These are phyloP conservation scores for Moricandia arvensis DNA, from an alignment of 345 rosid species.

Conservation along the genomic window DNA sequence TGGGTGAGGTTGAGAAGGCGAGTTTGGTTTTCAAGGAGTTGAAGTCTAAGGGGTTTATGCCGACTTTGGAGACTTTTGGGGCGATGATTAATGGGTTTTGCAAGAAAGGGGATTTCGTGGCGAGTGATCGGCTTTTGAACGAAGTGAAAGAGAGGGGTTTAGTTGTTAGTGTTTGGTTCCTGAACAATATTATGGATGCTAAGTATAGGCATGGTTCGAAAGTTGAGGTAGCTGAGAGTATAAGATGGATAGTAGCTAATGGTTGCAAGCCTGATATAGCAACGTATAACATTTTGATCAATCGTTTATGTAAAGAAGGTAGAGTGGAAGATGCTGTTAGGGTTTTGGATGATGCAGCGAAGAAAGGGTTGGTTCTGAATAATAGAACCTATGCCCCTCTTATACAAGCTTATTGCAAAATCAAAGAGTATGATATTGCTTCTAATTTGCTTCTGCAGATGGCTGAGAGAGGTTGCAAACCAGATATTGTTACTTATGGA, in stretches of 20 bases:
- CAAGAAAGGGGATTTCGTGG: slow-evolving; percentile 55
- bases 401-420: slow-evolving; percentile 51
- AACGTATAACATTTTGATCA: slow-evolving; percentile 62
- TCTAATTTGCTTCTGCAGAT: slow-evolving; percentile 62
- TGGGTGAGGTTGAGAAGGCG: slow-evolving; percentile 50
- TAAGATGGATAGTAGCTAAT: slow-evolving; percentile 51
- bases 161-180: slow-evolving; percentile 42
- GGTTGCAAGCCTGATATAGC: slow-evolving; percentile 68
- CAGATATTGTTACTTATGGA: slow-evolving; percentile 75
- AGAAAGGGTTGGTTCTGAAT: slow-evolving; percentile 51
- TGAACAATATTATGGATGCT: slow-evolving; percentile 60
- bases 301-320: slow-evolving; percentile 55
- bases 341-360: slow-evolving; percentile 56
- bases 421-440: slow-evolving; percentile 49
- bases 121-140: slow-evolving; percentile 51
- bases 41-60: slow-evolving; percentile 69
- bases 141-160: slow-evolving; percentile 73
- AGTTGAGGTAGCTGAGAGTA: slow-evolving; percentile 41
- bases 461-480: slow-evolving; percentile 64
- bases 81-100: slow-evolving; percentile 61
- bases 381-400: slow-evolving; percentile 61
- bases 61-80: slow-evolving; percentile 63
- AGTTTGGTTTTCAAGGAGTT: slow-evolving; percentile 51
- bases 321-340: slow-evolving; percentile 51
- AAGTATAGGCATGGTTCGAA: slow-evolving; percentile 49